These are phyloP conservation scores for Aspergillus calidoustus DNA, from an alignment of 2,329 filamentous ascomycete genomes.

Conservation along the genomic window DNA sequence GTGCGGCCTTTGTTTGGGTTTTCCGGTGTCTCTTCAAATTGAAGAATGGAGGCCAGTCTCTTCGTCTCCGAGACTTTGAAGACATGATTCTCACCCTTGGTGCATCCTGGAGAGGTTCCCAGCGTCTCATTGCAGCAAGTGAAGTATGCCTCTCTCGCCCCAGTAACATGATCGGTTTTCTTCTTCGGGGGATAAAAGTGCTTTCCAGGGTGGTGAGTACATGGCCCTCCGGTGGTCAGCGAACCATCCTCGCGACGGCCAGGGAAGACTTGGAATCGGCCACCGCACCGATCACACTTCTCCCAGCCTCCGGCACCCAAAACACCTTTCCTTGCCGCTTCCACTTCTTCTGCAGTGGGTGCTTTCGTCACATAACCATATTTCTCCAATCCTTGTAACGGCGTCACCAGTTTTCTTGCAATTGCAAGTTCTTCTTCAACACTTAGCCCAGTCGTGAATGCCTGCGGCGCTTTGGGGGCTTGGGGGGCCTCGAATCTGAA, in stretches of 20 bases:
- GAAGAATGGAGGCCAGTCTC: conserved; percentile 75
- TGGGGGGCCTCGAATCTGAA: conserved; percentile 37
- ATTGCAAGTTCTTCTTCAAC: conserved; percentile 70
- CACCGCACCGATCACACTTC: conserved; percentile 82
- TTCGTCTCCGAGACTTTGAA: conserved; percentile 82
- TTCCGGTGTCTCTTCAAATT: conserved; percentile 76
- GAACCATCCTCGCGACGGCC: conserved; percentile 78
- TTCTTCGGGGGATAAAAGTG: conserved; percentile 62
- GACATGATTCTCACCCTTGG: conserved; percentile 73
- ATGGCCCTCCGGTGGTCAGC: conserved; percentile 75
- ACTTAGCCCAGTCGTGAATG: conserved; percentile 72
- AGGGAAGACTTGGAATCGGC: conserved; percentile 90
- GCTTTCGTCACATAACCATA: conserved; percentile 76
- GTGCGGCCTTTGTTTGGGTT: conserved; percentile 36
- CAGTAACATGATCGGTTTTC: conserved; percentile 59
- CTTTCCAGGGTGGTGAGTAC: conserved; percentile 80
- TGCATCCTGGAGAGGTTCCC: conserved; percentile 77
- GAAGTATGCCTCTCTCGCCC: conserved; percentile 66
- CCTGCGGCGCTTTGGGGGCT: conserved; percentile 49
- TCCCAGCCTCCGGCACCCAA: conserved; percentile 77
- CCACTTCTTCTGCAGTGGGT: conserved; percentile 70
- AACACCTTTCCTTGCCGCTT: conserved; percentile 67
- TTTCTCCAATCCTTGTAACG: conserved; percentile 65
- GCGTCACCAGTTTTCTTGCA: conserved; percentile 65
- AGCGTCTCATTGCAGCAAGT: conserved; percentile 78